A percentile compares a stretch with the other conserved stretches of the same genome.
phyloP scores from a whole-genome alignment of 176 grass and related monocot species.

The Cenchrus fungigraminus region DNA sequence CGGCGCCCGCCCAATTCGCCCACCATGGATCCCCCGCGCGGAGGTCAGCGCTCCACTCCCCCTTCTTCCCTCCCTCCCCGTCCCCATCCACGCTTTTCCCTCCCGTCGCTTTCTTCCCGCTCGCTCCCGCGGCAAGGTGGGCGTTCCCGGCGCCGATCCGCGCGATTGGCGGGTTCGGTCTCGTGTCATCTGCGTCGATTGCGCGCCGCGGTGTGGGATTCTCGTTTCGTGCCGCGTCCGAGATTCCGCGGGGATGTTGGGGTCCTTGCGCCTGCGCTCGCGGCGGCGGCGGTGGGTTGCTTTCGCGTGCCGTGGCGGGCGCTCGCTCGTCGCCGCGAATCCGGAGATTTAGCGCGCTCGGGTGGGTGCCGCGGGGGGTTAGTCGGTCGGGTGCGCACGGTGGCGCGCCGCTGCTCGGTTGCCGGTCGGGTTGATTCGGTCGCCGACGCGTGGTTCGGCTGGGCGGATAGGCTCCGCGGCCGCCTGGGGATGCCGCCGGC shows the following conservation, averaged over 20 bases:
- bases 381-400: not conserved
- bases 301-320: too few relatives aligned
- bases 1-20: constrained; percentile 20
- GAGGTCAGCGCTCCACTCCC: constrained; percentile 43
- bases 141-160: constrained; percentile 38
- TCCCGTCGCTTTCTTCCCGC: not conserved
- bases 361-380: too few relatives aligned
- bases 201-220: not conserved
- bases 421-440: not conserved
- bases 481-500: not conserved
- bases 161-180: not conserved
- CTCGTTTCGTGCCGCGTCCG: too few relatives aligned
- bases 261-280: too few relatives aligned
- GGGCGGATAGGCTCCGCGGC: not conserved
- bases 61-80: not conserved
- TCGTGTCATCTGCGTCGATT: not conserved
- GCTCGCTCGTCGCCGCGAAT: not conserved
- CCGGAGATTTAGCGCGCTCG: constrained; percentile 38
- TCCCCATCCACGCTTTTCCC: too few relatives aligned
- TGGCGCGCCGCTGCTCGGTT: not conserved
- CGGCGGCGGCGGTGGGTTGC: not conserved
- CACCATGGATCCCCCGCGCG: constrained; percentile 52
- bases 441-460: not conserved
- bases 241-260: not conserved
- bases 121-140: not conserved